Base-by-base conservation (phyloP, 2,329 filamentous ascomycete species). In the Colletotrichum zoysiae region DNA sequence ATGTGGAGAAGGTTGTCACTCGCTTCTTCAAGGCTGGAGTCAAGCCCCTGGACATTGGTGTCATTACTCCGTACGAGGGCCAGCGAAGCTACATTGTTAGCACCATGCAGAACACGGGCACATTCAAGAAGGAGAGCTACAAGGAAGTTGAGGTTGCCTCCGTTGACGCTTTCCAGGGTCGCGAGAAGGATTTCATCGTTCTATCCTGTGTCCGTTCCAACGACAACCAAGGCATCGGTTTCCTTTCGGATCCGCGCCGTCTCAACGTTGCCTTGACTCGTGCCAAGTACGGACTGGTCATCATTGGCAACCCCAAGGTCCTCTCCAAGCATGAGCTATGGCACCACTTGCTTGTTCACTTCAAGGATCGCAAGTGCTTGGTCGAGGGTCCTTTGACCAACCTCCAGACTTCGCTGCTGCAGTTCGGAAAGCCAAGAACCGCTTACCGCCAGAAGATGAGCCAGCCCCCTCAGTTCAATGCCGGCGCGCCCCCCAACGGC, bases 161-260 rank as follows among this genome's bases (percentile, higher is more conserved):
- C 0, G 96, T 99, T 48, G 96, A 99, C 85, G 96, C 96, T 26
- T 99, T 99, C 88, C 96, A 99, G 81, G 96, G 96, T 64, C 93
- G 96, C 86, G 96, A 99, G 84, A 99, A 99, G 85, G 96, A 99
- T 80, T 99, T 97, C 78, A 99, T 99, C 78, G 95, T 99, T 50
- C 87, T 99, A 42, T 98, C 96, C 73, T 99, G 96, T 79, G 96
- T 99, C 62, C 94, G 96, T 79, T 98, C 95, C 80, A 99, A 99
- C 80, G 96, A 99, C 78, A 97, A 98, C 81, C 96, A 99, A 81
- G 96, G 96, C 76, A 99, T 99, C 77, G 96, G 96, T 84, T 99
- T 99, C 89, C 86, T 99, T 86, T 98, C 95, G 73, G 96, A 99
- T 77, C 96, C 96, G 64, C 94, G 96, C 75, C 95, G 96, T 87